Conservation (phyloP, 805 yeast genomes). For the Teunomyces kruisii region DNA sequence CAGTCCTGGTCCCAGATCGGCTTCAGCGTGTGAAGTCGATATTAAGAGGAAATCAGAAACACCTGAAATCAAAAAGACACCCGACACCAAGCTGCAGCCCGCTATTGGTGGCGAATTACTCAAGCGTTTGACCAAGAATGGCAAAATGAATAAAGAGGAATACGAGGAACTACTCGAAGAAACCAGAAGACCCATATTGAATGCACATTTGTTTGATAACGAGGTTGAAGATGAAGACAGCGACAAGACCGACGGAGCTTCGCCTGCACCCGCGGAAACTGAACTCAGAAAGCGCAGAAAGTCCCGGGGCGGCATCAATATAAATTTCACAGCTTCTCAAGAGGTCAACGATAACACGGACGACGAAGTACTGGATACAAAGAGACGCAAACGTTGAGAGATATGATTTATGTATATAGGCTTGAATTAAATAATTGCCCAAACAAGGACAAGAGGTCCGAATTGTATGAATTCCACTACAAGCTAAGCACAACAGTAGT, state of each 20-base stretch:
- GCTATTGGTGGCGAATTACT: slow-evolving; percentile 27
- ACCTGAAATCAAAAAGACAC: slow-evolving; percentile 6
- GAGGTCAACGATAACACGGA: background rate
- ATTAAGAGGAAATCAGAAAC: background rate
- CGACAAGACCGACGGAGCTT: slow-evolving; percentile 13
- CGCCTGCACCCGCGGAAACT: slow-evolving; percentile 6
- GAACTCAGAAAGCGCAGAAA: slow-evolving; percentile 20
- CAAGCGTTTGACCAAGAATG: slow-evolving; percentile 36
- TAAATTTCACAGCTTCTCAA: slow-evolving; percentile 7
- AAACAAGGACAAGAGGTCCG: too few species aligned
- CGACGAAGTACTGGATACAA: slow-evolving; percentile 7
- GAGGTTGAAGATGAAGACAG: slow-evolving; percentile 28
- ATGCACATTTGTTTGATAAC: slow-evolving; percentile 40
- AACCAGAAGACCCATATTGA: slow-evolving; percentile 28
- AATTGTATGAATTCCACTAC: too few species aligned
- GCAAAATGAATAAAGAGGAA: slow-evolving; percentile 32
- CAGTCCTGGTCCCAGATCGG: background rate
- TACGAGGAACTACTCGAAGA: slow-evolving; percentile 33
- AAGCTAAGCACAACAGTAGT: too few species aligned
- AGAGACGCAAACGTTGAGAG: slow-evolving; percentile 3
- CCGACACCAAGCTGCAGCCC: slow-evolving; percentile 7
- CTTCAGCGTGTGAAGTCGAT: slow-evolving; percentile 5
- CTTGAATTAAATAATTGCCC: too few species aligned
- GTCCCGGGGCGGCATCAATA: slow-evolving; percentile 29
- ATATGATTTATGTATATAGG: background rate